These are phyloP conservation scores for Brasilioporus rufonigricans DNA, from an alignment of 768 basidiomycete species.

Conservation along the genomic window DNA sequence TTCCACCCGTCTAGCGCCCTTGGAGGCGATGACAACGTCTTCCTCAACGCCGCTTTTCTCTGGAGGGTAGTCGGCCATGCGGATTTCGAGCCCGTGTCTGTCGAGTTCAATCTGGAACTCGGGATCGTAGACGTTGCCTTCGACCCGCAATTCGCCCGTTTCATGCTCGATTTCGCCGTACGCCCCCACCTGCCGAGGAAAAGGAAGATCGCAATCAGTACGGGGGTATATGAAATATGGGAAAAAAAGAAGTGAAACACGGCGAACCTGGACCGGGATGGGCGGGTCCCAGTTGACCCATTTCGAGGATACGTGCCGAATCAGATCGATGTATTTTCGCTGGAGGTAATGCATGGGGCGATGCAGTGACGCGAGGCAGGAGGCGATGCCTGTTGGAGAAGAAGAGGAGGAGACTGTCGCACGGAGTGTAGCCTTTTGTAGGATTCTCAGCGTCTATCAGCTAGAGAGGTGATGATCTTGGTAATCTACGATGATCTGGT, in stretches of 20 bases:
- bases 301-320: constrained; percentile 30
- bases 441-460: background rate
- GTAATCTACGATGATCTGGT: too few species aligned
- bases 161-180: constrained; percentile 30
- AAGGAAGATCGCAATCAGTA: background rate
- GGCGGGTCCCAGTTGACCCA: constrained; percentile 41
- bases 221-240: background rate
- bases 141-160: constrained; percentile 30
- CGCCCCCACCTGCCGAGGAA: constrained; percentile 30
- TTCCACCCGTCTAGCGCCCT: constrained; percentile 16
- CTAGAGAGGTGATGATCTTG: background rate
- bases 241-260: background rate
- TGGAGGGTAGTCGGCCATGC: constrained; percentile 16
- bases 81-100: background rate
- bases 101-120: constrained; percentile 18
- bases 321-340: constrained; percentile 38
- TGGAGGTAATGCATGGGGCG: too few species aligned
- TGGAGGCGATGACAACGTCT: constrained; percentile 22
- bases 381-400: too few species aligned
- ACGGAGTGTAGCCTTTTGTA: background rate
- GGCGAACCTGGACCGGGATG: constrained; percentile 29
- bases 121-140: constrained; percentile 34
- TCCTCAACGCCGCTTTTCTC: constrained; percentile 18
- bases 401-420: too few species aligned
- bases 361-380: too few species aligned